Conservation (phyloP, 805 yeast genomes). For the Nakazawaea siamensis region DNA sequence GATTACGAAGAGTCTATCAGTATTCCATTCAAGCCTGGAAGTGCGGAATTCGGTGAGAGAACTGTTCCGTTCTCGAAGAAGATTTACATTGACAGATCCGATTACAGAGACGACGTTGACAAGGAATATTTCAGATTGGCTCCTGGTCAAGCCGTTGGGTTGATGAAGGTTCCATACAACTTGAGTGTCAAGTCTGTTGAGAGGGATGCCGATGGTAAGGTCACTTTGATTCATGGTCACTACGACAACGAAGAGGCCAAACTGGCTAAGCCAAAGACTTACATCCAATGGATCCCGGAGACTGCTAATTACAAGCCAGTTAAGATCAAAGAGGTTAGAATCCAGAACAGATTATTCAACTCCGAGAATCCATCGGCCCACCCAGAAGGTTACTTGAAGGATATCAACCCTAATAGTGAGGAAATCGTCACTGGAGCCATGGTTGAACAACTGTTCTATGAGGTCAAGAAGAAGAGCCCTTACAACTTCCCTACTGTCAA, state of each 20-base stretch:
- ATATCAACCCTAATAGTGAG: conserved; percentile 76
- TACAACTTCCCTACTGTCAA: conserved; percentile 56
- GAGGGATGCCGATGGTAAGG: conserved; percentile 53
- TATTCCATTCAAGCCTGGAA: conserved; percentile 88
- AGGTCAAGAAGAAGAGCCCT: conserved; percentile 65
- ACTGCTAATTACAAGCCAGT: conserved; percentile 52
- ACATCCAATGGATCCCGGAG: conserved; percentile 92
- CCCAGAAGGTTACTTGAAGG: conserved; percentile 84
- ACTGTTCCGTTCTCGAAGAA: conserved; percentile 67
- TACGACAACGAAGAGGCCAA: conserved; percentile 57
- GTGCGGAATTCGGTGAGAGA: conserved; percentile 66
- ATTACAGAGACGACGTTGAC: conserved; percentile 62
- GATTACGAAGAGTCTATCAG: conserved; percentile 62
- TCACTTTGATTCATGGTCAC: conserved; percentile 65
- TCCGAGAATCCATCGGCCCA: conserved; percentile 86
- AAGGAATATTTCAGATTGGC: conserved; percentile 87
- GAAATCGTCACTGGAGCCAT: conserved; percentile 55
- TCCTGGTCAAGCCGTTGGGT: conserved; percentile 91
- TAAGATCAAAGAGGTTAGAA: conserved; percentile 65
- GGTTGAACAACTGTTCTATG: conserved; percentile 70
- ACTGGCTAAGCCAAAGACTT: conserved; percentile 84
- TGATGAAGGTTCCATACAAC: conserved; percentile 83
- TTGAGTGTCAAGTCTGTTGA: conserved; percentile 64
- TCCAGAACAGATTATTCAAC: conserved; percentile 80
- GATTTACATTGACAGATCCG: conserved; percentile 81